Evolutionary conservation across 331 rosid genomes (phyloP).

Genomic region (Dryas integrifolia): DNA sequence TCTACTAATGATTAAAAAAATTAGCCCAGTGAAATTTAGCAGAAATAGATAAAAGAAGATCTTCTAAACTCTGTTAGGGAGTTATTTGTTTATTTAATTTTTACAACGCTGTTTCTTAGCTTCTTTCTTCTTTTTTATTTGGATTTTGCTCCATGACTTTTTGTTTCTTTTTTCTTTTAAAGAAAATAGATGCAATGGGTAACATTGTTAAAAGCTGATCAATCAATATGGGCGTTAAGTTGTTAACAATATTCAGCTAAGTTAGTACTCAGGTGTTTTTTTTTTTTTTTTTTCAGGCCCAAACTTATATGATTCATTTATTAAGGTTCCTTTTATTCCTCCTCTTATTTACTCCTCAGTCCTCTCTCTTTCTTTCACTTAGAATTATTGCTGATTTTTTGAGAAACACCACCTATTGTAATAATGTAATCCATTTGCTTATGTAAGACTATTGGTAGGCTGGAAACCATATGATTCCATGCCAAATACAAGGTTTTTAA

Average conservation of each 20-base stretch:
- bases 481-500: not conserved
- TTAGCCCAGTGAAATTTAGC: not conserved
- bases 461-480: not conserved
- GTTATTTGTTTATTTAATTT: not conserved
- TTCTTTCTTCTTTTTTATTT: not conserved
- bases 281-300: not conserved
- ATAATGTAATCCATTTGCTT: not conserved
- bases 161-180: not conserved
- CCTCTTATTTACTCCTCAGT: not conserved
- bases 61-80: conserved; percentile 7
- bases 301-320: not conserved
- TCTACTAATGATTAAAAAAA: not conserved
- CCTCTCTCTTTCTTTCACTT: not conserved
- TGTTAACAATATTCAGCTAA: not conserved
- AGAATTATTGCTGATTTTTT: not conserved
- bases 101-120: not conserved
- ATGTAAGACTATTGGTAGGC: not conserved
- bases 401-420: not conserved
- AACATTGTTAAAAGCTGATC: not conserved
- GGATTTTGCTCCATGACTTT: not conserved
- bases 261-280: too few relatives aligned
- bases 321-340: too few relatives aligned
- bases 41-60: conserved; percentile 10
- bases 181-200: not conserved
- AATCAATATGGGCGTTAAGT: not conserved